Evolutionary conservation across 1,139 yeast species (phyloP).

Genomic region (Hemisphaericaspora lyxosophila): DNA sequence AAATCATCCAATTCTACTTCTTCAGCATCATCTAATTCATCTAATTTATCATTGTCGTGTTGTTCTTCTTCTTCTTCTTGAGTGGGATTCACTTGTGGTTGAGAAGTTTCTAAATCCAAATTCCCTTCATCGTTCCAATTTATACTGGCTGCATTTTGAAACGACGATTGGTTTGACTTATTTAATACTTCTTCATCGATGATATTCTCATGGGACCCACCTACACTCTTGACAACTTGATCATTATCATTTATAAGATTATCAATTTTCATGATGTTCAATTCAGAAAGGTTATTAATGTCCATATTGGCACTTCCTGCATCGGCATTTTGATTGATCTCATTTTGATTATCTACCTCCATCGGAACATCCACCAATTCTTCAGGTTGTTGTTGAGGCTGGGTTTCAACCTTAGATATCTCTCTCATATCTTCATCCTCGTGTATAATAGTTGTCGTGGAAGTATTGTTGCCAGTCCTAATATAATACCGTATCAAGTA

Average conservation of each 20-base stretch:
- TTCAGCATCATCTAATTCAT: conserved; percentile 5
- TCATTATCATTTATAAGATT: conserved; percentile 30
- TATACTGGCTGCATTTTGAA: conserved; percentile 43
- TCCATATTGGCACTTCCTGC: conserved; percentile 21
- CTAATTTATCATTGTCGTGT: conserved; percentile 6
- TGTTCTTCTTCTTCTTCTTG: neutral
- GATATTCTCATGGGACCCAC: conserved; percentile 11
- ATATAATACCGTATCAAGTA: conserved; percentile 40
- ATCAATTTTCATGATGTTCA: conserved; percentile 40
- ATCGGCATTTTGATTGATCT: conserved; percentile 9
- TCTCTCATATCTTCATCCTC: conserved; percentile 17
- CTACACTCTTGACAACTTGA: conserved; percentile 11
- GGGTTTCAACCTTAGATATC: conserved; percentile 17
- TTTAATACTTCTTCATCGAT: conserved; percentile 14
- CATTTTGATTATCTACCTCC: conserved; percentile 10
- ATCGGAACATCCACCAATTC: conserved; percentile 15
- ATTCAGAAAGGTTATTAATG: conserved; percentile 41
- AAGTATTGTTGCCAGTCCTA: conserved; percentile 18
- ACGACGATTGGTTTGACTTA: conserved; percentile 37
- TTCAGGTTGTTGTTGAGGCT: conserved; percentile 7
- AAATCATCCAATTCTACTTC: conserved; percentile 11
- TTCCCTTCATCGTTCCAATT: conserved; percentile 45
- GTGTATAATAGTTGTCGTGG: conserved; percentile 25
- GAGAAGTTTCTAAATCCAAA: conserved; percentile 29
- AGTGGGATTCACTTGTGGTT: neutral